Evolutionary conservation across 1,284 basidiomycete genomes (phyloP).

Genomic region (Calocybe gambosa): DNA sequence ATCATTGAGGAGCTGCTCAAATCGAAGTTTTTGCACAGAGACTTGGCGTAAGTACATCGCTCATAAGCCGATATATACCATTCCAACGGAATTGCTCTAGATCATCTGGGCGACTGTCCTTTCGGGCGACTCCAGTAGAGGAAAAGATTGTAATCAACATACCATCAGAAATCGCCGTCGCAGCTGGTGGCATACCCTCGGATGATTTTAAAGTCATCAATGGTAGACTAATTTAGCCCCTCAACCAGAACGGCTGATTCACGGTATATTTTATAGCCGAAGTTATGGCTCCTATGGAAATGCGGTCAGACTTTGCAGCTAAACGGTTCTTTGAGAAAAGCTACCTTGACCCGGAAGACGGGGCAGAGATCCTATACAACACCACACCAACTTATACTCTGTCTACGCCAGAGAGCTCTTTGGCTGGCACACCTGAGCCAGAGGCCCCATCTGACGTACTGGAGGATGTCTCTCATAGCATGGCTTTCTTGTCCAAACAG

Average conservation of each 20-base stretch:
- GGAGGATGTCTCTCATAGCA: slow-evolving; percentile 11
- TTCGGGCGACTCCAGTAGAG: background rate
- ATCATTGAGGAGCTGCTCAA: slow-evolving; percentile 14
- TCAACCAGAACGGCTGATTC: background rate
- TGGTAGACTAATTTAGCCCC: background rate
- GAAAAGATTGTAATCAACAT: background rate
- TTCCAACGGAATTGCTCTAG: background rate
- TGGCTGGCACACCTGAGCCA: slow-evolving; percentile 10
- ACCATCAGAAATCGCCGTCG: background rate
- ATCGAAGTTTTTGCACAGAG: too few species aligned
- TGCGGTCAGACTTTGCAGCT: background rate
- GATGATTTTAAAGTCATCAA: background rate
- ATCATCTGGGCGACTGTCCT: background rate
- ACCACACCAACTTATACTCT: slow-evolving; percentile 3
- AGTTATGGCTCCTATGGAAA: too few species aligned
- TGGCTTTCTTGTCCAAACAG: slow-evolving; percentile 11
- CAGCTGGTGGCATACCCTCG: background rate
- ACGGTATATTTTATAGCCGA: background rate
- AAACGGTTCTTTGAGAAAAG: background rate
- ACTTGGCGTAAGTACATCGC: background rate
- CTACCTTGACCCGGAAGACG: background rate
- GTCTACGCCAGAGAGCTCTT: slow-evolving; percentile 15
- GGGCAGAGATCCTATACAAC: background rate
- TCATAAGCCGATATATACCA: background rate
- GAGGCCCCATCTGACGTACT: slow-evolving; percentile 14